Base-by-base conservation (phyloP, 2,329 filamentous ascomycete genomes). In the Aspergillus sp. region DNA sequence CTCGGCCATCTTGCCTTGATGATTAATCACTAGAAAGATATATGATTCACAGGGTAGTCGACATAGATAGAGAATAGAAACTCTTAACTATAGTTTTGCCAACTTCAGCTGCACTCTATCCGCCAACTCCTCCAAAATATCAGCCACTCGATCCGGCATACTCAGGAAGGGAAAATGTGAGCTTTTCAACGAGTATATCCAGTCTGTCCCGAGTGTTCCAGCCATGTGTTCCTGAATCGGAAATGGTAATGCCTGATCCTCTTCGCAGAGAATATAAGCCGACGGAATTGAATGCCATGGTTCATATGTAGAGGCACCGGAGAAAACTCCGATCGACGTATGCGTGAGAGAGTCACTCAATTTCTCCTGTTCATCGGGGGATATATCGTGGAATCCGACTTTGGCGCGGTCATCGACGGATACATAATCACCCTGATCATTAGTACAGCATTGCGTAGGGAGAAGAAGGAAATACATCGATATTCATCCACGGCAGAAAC, bases 131-230 rank as follows among this genome's bases (percentile, higher is more conserved):
- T 52, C 44, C 37, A 71, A 54, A 45, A 60, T 58, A 10, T 47
- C 52, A 5, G 61, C 67, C 40, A 64, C 53, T 39, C 59, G 58
- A 37, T 59, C 59, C 0, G 66, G 62, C 53, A 56, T 61, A 29
- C 63, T 67, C 49, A 72, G 44, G 48, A 71, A 73, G 12, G 68
- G 70, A 49, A 65, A 69, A 51, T 73, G 70, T 1, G 64, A 60
- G 19, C 54, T 57, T 38, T 64, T 59, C 1, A 70, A 37, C 12
- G 56, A 61, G 44, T 62, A 60, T 3, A 62, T 57, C 30, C 52
- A 54, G 12, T 62, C 49, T 1, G 61, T 52, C 1, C 47, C 64
- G 19, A 61, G 57, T 11, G 45, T 56, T 5, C 46, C 46, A 5
- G 58, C 52, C 56, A 69, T 61, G 1, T 37, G 43, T 7, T 68